Percentiles rank a stretch among this genome's conserved stretches.
Conservation (phyloP, 2,329 filamentous ascomycete species). For the Botryosphaeria dothidea region DNA sequence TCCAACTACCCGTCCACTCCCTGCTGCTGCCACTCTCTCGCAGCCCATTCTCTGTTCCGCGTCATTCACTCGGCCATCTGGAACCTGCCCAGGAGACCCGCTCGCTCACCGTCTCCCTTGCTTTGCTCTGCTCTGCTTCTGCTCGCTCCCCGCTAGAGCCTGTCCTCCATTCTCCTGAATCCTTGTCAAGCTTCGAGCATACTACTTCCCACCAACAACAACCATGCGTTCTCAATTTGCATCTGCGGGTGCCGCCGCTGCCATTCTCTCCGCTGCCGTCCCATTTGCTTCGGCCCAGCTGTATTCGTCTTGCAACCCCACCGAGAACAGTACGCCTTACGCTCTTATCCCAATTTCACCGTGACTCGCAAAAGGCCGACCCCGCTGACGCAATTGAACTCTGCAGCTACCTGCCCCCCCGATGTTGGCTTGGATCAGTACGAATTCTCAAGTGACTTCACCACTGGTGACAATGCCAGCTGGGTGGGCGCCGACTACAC, state of each 20-base stretch:
- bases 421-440: conserved; percentile 48
- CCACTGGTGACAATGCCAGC: conserved; percentile 48
- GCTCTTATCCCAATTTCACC: neutral
- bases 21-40: conserved; percentile 8
- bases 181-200: neutral
- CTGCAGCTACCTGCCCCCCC: conserved; percentile 42
- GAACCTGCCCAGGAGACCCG: conserved; percentile 2
- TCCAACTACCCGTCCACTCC: conserved; percentile 2
- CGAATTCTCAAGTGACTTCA: conserved; percentile 45
- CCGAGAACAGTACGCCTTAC: conserved; percentile 58
- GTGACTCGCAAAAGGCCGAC: neutral
- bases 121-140: neutral
- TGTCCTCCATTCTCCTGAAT: conserved; percentile 8
- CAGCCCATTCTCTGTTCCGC: neutral
- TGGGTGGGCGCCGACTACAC: conserved; percentile 67
- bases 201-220: neutral
- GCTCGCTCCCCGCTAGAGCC: neutral
- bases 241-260: conserved; percentile 2
- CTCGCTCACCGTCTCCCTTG: conserved; percentile 15
- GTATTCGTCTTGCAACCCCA: conserved; percentile 71
- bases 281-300: conserved; percentile 61
- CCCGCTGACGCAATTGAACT: conserved; percentile 1
- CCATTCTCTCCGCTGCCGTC: conserved; percentile 1
- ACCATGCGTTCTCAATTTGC: conserved; percentile 7
- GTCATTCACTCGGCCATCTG: neutral